Percentiles rank a stretch among this genome's conserved stretches.
phyloP scores from a whole-genome alignment of 257 asterid species.

The Solanum stenotomum region DNA sequence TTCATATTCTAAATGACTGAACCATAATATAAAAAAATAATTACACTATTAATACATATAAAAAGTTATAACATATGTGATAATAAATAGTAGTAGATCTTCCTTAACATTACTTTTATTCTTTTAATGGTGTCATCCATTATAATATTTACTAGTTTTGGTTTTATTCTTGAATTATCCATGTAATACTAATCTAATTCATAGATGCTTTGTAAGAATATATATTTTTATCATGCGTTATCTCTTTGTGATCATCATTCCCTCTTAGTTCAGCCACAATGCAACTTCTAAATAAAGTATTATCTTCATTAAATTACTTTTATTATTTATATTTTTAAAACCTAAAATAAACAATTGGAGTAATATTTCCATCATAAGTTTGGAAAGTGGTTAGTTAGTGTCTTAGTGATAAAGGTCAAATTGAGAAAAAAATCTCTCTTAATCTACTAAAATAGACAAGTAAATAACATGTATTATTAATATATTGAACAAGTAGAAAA shows the following conservation, averaged over 20 bases:
- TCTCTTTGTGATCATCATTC: not conserved
- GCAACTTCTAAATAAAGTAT: not conserved
- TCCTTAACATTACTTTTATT: not conserved
- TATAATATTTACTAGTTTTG: not conserved
- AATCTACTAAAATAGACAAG: not conserved
- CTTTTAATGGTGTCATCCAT: not conserved
- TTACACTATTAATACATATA: not conserved
- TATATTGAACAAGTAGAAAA: not conserved
- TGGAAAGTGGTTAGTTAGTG: not conserved
- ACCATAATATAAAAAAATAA: not conserved
- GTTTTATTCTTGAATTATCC: not conserved
- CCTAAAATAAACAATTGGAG: not conserved
- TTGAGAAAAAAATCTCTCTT: not conserved
- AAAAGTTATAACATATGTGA: not conserved
- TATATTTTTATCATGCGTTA: not conserved
- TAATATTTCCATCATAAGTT: not conserved
- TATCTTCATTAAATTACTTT: not conserved
- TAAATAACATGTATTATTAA: not conserved
- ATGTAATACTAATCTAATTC: not conserved
- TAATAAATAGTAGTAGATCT: not conserved
- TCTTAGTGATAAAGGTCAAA: not conserved
- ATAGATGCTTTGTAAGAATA: not conserved
- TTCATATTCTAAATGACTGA: not conserved
- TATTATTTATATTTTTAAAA: not conserved
- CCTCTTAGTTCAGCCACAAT: not conserved